These are phyloP conservation scores for Isoetes taiwanensis DNA, from an alignment of 75 land plant genomes.

Conservation along the genomic window DNA sequence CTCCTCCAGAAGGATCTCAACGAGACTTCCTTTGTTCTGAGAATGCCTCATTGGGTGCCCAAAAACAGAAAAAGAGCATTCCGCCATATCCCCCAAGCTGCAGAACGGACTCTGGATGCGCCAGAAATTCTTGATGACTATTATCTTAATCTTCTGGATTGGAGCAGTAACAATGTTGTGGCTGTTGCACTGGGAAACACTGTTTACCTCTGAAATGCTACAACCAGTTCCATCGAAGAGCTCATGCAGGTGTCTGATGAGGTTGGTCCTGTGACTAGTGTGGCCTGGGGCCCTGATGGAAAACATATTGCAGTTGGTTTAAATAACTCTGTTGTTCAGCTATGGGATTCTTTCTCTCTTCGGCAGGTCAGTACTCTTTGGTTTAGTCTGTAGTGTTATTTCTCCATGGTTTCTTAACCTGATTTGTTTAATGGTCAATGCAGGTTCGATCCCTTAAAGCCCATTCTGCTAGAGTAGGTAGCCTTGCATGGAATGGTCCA, in stretches of 20 bases:
- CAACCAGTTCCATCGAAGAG: constrained; percentile 45
- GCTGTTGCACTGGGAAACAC: constrained; percentile 60
- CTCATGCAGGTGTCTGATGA: constrained; percentile 57
- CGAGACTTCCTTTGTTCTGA: too few relatives aligned
- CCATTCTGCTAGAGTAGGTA: constrained; percentile 53
- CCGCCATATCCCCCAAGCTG: constrained; percentile 19
- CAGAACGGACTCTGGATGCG: constrained; percentile 78
- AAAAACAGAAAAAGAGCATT: neutral
- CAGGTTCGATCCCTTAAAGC: constrained; percentile 40
- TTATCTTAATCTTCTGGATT: constrained; percentile 75
- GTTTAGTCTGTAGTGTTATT: too few relatives aligned
- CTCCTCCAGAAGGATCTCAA: too few relatives aligned
- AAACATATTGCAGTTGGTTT: constrained; percentile 60
- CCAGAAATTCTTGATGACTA: constrained; percentile 88
- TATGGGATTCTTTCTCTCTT: constrained; percentile 54
- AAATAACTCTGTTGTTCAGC: constrained; percentile 56
- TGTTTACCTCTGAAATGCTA: constrained; percentile 75
- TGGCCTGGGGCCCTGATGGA: constrained; percentile 84
- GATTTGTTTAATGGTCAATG: constrained; percentile 13
- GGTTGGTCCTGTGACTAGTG: constrained; percentile 70
- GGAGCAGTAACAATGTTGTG: constrained; percentile 65
- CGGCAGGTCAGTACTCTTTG: constrained; percentile 21
- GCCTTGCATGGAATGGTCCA: constrained; percentile 75
- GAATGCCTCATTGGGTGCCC: too few relatives aligned
- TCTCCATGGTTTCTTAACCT: neutral